These are phyloP conservation scores for Metschnikowia koreensis DNA, from an alignment of 805 yeast genomes.

Conservation along the genomic window DNA sequence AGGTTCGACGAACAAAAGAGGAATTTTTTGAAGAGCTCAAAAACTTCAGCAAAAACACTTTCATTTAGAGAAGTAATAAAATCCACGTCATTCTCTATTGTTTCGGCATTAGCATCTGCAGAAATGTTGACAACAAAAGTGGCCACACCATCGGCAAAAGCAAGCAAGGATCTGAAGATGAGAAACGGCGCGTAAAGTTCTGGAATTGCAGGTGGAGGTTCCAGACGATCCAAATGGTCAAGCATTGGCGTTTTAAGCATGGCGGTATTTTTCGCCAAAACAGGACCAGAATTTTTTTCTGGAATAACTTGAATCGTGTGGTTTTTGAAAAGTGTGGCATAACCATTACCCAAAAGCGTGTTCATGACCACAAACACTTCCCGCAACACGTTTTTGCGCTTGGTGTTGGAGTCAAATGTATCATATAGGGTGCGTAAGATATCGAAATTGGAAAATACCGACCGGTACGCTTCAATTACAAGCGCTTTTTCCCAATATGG, in stretches of 20 bases:
- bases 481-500: constrained; percentile 68
- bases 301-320: constrained; percentile 23
- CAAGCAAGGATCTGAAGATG: constrained; percentile 50
- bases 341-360: constrained; percentile 26
- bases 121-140: constrained; percentile 47
- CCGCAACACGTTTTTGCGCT: constrained; percentile 57
- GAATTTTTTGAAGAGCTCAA: constrained; percentile 35
- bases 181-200: constrained; percentile 58
- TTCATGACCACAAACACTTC: constrained; percentile 46
- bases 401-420: constrained; percentile 56
- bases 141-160: constrained; percentile 69
- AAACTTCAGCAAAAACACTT: constrained; percentile 25
- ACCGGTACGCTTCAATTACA: constrained; percentile 69
- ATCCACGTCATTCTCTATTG: constrained; percentile 34
- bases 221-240: constrained; percentile 77
- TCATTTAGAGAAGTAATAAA: constrained; percentile 35
- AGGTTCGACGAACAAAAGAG: constrained; percentile 67
- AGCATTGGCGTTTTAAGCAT: constrained; percentile 54
- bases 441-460: constrained; percentile 55
- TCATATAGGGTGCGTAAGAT: constrained; percentile 52
- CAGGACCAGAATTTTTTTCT: constrained; percentile 13
- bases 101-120: constrained; percentile 20
- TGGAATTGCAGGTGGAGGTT: constrained; percentile 65
- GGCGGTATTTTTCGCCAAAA: constrained; percentile 44
- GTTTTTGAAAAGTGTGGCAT: constrained; percentile 23